Evolutionary conservation across 352 stramenopile genomes (phyloP).

Genomic region (Phytophthora uliginosa): DNA sequence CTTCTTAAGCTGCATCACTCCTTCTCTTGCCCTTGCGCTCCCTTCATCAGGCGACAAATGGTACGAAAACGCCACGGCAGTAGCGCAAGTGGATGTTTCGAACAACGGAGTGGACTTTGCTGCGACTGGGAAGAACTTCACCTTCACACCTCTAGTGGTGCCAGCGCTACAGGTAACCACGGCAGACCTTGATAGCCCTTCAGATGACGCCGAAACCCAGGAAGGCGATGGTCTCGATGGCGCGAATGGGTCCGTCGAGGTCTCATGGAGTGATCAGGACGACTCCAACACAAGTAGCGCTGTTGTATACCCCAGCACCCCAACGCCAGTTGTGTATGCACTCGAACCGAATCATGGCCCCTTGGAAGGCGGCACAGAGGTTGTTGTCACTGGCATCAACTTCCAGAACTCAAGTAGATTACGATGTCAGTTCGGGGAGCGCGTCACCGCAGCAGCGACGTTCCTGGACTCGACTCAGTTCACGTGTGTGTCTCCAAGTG

Average conservation of each 20-base stretch:
- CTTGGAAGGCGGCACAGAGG: conserved; percentile 81
- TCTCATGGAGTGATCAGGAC: conserved; percentile 91
- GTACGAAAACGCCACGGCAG: conserved; percentile 23
- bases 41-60: conserved; percentile 21
- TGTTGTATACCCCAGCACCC: conserved; percentile 73
- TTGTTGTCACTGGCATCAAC: conserved; percentile 79
- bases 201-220: conserved; percentile 24
- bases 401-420: conserved; percentile 80
- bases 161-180: conserved; percentile 47
- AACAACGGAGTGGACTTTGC: conserved; percentile 68
- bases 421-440: conserved; percentile 74
- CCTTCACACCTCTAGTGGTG: conserved; percentile 36
- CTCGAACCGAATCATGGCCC: conserved; percentile 84
- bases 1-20: conserved; percentile 41
- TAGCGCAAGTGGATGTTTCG: conserved; percentile 46
- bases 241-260: conserved; percentile 84
- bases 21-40: conserved; percentile 31
- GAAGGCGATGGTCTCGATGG: conserved; percentile 54
- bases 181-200: conserved; percentile 26
- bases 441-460: conserved; percentile 47
- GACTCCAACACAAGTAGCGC: conserved; percentile 50
- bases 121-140: conserved; percentile 26
- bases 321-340: conserved; percentile 62
- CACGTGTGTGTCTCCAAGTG: conserved; percentile 76
- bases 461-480: conserved; percentile 78